Evolutionary conservation across 768 basidiomycete species (phyloP), one percentile per base, ranked within the genome.

Genomic region (Russula dissimulans): DNA sequence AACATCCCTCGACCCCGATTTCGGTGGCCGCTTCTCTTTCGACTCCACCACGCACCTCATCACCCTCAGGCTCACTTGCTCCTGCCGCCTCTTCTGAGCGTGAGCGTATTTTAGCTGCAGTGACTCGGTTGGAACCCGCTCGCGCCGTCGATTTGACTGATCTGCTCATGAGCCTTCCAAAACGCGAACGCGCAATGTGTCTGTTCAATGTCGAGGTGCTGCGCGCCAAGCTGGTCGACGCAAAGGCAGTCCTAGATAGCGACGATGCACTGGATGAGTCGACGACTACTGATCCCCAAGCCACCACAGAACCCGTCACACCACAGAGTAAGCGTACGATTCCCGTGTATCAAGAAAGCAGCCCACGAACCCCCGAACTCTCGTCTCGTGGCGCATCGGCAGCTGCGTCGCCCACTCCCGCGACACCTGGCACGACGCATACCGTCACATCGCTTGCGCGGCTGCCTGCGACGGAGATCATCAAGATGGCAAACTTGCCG

Each of bases 131-230:
- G 5, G 88, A 91, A 70, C 74, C 79, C 5, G 69, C 75, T 0
- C 79, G 82, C 53, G 81, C 84, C 47, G 68, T 67, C 3, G 86
- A 89, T 63, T 78, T 95, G 47, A 84, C 86, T 0, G 89, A 87
- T 26, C 76, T 95, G 53, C 73, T 95, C 39, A 89, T 93, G 86
- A 86, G 84, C 66, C 78, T 95, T 17, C 85, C 89, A 1, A 95
- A 93, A 73, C 83, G 88, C 61, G 93, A 95, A 65, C 82, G 92
- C 14, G 91, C 91, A 0, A 80, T 95, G 83, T 94, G 92, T 72
- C 76, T 95, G 43, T 95, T 95, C 78, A 95, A 92, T 64, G 77
- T 78, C 12, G 91, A 94, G 66, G 79, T 91, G 32, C 77, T 95
- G 29, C 79, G 84, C 53, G 77, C 75, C 22, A 95, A 95, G 74